Base-by-base conservation (phyloP, 371 early-diverging fungal genomes). In the Circinella umbellata region DNA sequence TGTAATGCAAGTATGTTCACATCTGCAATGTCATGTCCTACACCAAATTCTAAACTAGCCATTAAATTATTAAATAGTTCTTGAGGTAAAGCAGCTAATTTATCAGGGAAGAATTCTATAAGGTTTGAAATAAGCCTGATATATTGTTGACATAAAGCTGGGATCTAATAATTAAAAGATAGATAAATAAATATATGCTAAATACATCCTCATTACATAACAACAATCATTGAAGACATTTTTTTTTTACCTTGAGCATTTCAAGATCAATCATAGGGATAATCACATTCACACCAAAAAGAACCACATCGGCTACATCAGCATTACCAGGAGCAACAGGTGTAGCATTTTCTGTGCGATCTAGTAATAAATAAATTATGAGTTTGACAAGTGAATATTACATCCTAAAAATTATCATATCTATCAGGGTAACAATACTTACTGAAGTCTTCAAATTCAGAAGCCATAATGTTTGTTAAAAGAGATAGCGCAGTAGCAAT, bases 221-320 rank as follows among this genome's bases (percentile, higher is more conserved):
- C n/a, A n/a, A n/a, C n/a, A n/a, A n/a, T n/a, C n/a, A n/a, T n/a
- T n/a, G n/a, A n/a, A n/a, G n/a, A n/a, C 3, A 37, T 42, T 60
- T 39, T 39, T 1, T 35, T 6, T 65, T 64, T 81, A 90, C 90
- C 86, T 90, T 82, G 4, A 94, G 80, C 91, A 94, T 92, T 46
- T 90, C 83, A 64, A 87, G 70, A 61, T 89, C 89, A 68, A 93
- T 88, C 80, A 92, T 84, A 0, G 93, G 93, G 18, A 92, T 84
- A 8, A 93, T 77, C 37, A 85, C 79, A 73, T 90, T 87, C 53
- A 91, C 76, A 35, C 92, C 91, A 72, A 83, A 89, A 55, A 92
- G 86, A 17, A 93, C 88, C 20, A 94, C 91, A 69, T 90, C 82
- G n/a, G 89, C 80, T 34, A 90, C 82, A 71, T 84, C 80, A 27